These are phyloP conservation scores for Thinopyrum elongatum DNA, from an alignment of 176 grass and related monocot species.

Conservation along the genomic window DNA sequence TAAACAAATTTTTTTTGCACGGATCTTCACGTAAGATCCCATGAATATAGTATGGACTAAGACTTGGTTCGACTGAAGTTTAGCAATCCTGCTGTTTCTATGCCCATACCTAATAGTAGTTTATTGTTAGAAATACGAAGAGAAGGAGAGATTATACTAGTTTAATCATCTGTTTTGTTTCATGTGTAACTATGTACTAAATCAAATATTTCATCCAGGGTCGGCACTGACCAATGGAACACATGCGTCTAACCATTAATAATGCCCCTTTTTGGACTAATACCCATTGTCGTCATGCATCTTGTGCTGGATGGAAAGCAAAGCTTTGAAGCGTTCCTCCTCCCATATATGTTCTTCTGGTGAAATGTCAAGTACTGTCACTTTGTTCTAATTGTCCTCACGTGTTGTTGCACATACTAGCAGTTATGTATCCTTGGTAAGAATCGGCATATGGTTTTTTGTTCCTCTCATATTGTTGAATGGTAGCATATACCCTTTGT, in stretches of 20 bases:
- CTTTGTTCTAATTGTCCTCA: neutral
- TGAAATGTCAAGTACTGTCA: constrained; percentile 30
- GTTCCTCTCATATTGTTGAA: too few species aligned
- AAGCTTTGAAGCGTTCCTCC: constrained; percentile 23
- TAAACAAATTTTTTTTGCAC: too few species aligned
- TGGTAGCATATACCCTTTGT: neutral
- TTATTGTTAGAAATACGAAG: neutral
- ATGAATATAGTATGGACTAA: too few species aligned
- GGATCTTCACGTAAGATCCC: too few species aligned
- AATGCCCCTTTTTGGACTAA: constrained; percentile 27
- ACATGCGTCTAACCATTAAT: neutral
- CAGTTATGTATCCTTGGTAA: too few species aligned
- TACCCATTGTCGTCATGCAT: constrained; percentile 30
- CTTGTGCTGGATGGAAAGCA: constrained; percentile 33
- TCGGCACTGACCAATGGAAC: constrained; percentile 22
- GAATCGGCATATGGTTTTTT: too few species aligned
- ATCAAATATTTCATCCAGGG: constrained; percentile 9
- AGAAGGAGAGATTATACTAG: neutral
- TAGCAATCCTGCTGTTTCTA: too few species aligned
- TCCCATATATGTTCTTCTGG: neutral
- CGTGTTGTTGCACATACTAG: too few species aligned
- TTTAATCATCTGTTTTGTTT: neutral
- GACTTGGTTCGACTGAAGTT: too few species aligned
- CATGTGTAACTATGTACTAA: neutral
- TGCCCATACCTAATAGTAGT: too few species aligned